These are phyloP conservation scores for Saturnispora sekii DNA, from an alignment of 805 yeast genomes.

Conservation along the genomic window DNA sequence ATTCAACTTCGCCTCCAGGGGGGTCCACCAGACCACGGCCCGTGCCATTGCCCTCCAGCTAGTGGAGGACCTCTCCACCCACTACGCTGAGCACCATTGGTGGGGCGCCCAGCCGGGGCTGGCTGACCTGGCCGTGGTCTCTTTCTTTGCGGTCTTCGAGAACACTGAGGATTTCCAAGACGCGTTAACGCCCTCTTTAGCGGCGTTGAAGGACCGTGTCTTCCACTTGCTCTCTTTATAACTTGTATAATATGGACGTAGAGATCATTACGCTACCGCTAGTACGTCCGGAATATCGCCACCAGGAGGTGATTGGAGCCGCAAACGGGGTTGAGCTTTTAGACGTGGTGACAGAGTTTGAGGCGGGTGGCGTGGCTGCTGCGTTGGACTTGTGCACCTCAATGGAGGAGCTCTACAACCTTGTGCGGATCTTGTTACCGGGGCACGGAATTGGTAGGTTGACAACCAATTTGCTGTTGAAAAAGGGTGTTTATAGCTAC, in stretches of 20 bases:
- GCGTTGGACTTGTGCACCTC: background rate
- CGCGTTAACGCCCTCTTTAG: background rate
- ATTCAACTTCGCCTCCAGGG: background rate
- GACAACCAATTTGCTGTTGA: background rate
- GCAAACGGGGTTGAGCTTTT: background rate
- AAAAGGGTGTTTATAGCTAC: slow-evolving; percentile 4
- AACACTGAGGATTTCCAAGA: background rate
- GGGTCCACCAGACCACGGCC: too few species aligned
- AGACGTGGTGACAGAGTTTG: too few species aligned
- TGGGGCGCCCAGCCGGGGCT: slow-evolving; percentile 1
- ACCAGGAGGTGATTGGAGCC: background rate
- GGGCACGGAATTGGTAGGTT: slow-evolving; percentile 3
- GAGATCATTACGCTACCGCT: slow-evolving; percentile 4
- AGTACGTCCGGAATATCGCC: background rate
- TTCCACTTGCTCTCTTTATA: background rate
- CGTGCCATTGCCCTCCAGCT: background rate
- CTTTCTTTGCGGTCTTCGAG: too few species aligned
- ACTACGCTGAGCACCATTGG: background rate
- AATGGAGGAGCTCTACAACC: slow-evolving; percentile 1
- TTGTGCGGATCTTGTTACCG: background rate
- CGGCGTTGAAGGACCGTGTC: slow-evolving; percentile 5
- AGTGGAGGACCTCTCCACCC: background rate
- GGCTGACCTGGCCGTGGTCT: slow-evolving; percentile 2
- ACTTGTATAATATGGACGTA: background rate
- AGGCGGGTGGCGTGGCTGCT: background rate